Base-by-base conservation (phyloP, 352 stramenopile genomes). In the Thraustochytrium striatum region DNA sequence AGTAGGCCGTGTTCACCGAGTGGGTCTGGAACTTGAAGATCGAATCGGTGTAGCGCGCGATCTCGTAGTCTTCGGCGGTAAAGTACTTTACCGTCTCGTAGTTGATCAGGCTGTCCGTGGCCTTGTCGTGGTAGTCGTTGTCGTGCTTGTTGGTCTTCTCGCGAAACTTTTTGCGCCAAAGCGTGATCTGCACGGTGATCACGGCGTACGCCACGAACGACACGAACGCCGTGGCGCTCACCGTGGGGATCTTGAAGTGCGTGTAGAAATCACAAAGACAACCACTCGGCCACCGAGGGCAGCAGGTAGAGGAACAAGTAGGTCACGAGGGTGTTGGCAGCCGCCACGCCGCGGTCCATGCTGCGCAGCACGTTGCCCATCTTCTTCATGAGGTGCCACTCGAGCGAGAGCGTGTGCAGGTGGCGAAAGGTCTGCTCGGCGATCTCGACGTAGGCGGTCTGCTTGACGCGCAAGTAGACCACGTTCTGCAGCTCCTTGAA, bases 51-150 rank as follows among this genome's bases (percentile, higher is more conserved):
- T 97, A 99, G 65, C 91, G 83, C 30, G 94, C 86, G 55, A 92
- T 86, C 72, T 98, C 94, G 78, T 97, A 96, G 11, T 87, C 83
- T 83, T 98, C 95, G 57, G 94, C 95, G 7, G 92, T 95, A 79
- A 98, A 98, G 68, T 97, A 97, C 84, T 98, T 98, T 78, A 98
- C 96, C 3, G 93, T 98, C 85, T 99, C 95, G 84, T 97, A 98
- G 83, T 98, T 98, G 35, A 98, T 87, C n/a, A 98, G 83, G 43
- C 89, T 93, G 83, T 99, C 96, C 2, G 94, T 98, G 41, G 92
- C 94, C 72, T 95, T 96, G 84, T 98, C 94, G 82, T 98, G 94
- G 86, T 94, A 98, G 83, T 98, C 92, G 81, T 99, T 99, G 83
- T 98, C 95, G 82, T 97, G 90, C 38, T 91, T 90, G 83, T 91